Percentiles rank a stretch among this genome's conserved stretches.
Evolutionary conservation across 345 rosid genomes (phyloP).

Genomic region (Ailanthus altissimus): DNA sequence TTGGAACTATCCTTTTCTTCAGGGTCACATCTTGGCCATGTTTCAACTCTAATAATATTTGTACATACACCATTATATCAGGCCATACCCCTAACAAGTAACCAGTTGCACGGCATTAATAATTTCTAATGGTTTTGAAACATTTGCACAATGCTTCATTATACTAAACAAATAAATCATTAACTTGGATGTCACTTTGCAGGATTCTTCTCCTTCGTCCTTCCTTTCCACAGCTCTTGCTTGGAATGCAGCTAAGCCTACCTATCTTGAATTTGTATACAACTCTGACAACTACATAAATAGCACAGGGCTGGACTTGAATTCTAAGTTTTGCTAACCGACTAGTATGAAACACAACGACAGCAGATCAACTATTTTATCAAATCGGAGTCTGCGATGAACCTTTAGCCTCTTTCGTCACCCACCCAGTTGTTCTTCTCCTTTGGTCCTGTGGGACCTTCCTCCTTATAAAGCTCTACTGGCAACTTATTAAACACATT

Average conservation of each 20-base stretch:
- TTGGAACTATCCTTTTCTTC: neutral
- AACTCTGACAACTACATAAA: neutral
- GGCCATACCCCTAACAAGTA: neutral
- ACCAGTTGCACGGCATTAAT: neutral
- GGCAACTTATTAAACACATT: conserved; percentile 52
- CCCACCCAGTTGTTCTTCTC: conserved; percentile 91
- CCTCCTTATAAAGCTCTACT: conserved; percentile 65
- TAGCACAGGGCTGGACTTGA: neutral
- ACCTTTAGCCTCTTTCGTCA: conserved; percentile 70
- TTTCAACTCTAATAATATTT: conserved; percentile 4
- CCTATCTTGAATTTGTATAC: neutral
- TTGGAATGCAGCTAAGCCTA: neutral
- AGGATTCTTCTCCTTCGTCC: neutral
- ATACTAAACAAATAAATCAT: neutral
- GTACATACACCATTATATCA: neutral
- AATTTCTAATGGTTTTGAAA: neutral
- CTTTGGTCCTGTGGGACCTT: conserved; percentile 94
- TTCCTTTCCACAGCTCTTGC: neutral
- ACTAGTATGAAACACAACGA: neutral
- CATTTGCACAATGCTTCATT: neutral
- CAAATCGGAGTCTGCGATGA: neutral
- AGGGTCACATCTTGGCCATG: neutral
- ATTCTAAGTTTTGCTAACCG: neutral
- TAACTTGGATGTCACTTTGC: neutral
- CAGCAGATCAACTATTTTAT: neutral